Base-by-base conservation (phyloP, 768 basidiomycete genomes). In the Harrya chromipes region DNA sequence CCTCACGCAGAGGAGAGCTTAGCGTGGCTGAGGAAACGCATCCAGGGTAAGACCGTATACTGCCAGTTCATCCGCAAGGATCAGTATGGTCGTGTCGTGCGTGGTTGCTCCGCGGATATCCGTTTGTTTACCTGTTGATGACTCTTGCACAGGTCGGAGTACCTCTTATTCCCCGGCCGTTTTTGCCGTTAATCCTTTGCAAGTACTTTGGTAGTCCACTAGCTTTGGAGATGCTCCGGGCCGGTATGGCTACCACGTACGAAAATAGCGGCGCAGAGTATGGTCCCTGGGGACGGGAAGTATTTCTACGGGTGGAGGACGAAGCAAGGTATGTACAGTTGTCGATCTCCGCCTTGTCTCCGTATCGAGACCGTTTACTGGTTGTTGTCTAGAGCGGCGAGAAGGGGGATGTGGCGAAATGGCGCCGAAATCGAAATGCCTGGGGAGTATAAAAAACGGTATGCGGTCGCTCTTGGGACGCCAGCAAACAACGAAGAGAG, bases 11-110 rank as follows among this genome's bases (percentile, higher is more conserved):
- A 70, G n/a, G 93, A 97, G 62, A 84, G 85, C 44, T 65, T 90
- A 10, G 76, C 73, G 0, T 94, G 90, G 85, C 73, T 94, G 14
- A 82, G 77, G 40, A 57, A 70, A 7, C 70, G 69, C 11, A 71
- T 91, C 16, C 69, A 75, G 1, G 81, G 84, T 1, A 81, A 77
- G 54, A 74, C 66, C 0, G 73, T 97, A 1, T 82, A 80, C 43
- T 87, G 88, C 56, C 87, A 91, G 56, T 63, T 94, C 8, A 53
- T 89, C 36, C 73, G 79, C 7, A 82, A 81, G 39, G 94, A 97
- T 62, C 94, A 93, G 56, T 97, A 95, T 64, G 72, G 74, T 4
- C 85, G 94, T 16, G 76, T 90, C 17, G 94, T 94, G 55, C 49
- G 84, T 29, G 29, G 29, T 74, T 12, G 13, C n/a, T 24, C 33